Evolutionary conservation across 2,329 filamentous ascomycete species (phyloP), one percentile per base, ranked within the genome.

Genomic region (Rhynchosporium agropyri): DNA sequence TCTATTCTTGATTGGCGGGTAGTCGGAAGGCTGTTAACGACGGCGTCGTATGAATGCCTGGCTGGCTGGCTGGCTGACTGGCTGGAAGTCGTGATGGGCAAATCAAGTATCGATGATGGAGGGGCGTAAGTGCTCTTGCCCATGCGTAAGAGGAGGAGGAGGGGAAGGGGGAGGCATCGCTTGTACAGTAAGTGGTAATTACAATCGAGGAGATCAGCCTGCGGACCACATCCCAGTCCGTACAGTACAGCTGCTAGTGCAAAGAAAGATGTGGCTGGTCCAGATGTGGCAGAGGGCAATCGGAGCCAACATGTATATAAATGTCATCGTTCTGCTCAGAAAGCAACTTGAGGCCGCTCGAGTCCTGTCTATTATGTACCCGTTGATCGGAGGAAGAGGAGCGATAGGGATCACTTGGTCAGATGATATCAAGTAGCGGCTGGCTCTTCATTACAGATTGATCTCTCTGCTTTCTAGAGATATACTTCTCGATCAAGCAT

Each of bases 181-280:
- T 64, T 65, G 65, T 60, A 20, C 20, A 20, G 20, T 20, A 20
- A 20, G 20, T 20, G 63, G 62, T 55, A 62, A 55, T 58, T 60
- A 48, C 46, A 36, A 36, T 9, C n/a, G 40, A 58, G 50, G 51
- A 63, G 63, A 63, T 65, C 58, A 63, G 65, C 61, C 61, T 63
- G 58, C 61, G 43, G 45, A 60, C 48, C 31, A 15, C 50, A 67
- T 65, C 65, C 65, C 55, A 65, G 65, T 53, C 63, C 60, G 57
- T 61, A 66, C 65, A 64, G 57, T 61, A 66, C 65, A 64, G 60
- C 46, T 55, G 49, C 65, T 66, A 66, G 62, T 43, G 63, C 40
- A 58, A 42, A 55, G 26, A 36, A 36, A 31, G 62, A 43, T 49
- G 38, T 43, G 45, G 38, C 53, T 48, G 46, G 53, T 26, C 58